Evolutionary conservation across 2,329 filamentous ascomycete species (phyloP).

Genomic region (Xylaria sp.): DNA sequence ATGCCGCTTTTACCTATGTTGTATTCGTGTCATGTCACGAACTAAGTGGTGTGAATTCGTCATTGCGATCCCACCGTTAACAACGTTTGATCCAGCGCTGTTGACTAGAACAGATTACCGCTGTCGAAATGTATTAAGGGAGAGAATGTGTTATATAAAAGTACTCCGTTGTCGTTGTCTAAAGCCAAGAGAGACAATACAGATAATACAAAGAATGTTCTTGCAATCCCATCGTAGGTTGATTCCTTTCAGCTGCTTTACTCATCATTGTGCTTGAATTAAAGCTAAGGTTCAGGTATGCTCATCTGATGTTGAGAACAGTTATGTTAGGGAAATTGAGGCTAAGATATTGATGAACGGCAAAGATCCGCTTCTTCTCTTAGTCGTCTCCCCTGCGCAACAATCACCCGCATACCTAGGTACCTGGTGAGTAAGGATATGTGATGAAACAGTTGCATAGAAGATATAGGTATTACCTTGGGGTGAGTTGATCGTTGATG

Average conservation of each 20-base stretch:
- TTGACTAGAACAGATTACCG: too few species aligned
- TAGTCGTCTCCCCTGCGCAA: background rate
- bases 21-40: background rate
- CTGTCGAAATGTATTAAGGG: background rate
- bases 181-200: background rate
- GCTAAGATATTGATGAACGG: background rate
- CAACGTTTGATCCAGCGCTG: background rate
- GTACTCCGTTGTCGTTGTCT: background rate
- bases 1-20: background rate
- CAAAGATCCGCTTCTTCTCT: background rate
- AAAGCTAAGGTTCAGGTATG: background rate
- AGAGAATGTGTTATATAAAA: background rate
- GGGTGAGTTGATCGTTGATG: background rate
- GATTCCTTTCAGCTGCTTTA: background rate
- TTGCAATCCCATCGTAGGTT: background rate
- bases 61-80: background rate
- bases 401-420: background rate
- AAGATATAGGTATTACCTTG: background rate
- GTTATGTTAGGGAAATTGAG: background rate
- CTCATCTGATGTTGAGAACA: background rate
- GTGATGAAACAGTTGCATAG: background rate
- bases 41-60: background rate
- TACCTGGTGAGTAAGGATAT: background rate
- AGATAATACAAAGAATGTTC: background rate
- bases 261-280: background rate